Conservation (phyloP, 495 filamentous ascomycete genomes). For the Podospora conica region DNA sequence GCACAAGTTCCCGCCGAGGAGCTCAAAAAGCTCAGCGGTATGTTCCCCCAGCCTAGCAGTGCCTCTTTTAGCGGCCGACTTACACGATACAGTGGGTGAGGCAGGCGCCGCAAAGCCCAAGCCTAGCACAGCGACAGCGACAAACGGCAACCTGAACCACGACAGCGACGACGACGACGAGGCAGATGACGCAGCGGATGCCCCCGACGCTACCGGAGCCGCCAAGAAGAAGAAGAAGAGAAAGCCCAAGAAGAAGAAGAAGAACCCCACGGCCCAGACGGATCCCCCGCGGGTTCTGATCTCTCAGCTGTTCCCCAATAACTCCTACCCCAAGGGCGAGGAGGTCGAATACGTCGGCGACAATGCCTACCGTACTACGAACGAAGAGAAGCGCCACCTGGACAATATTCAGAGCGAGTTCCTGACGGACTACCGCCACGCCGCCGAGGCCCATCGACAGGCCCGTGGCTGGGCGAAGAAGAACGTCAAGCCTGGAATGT, state of each 20-base stretch:
- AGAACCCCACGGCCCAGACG: constrained; percentile 65
- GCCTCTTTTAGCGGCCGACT: background rate
- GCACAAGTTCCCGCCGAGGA: constrained; percentile 37
- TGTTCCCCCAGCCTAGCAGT: constrained; percentile 7
- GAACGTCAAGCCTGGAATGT: constrained; percentile 74
- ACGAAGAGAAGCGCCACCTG: constrained; percentile 80
- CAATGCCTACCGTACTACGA: constrained; percentile 74
- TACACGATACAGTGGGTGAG: constrained; percentile 27
- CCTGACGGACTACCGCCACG: constrained; percentile 79
- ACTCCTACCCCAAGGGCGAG: constrained; percentile 71
- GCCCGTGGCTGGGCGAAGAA: constrained; percentile 77
- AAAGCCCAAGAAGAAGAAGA: constrained; percentile 81
- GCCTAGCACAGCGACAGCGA: constrained; percentile 34
- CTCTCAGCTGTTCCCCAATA: constrained; percentile 67
- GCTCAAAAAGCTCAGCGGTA: constrained; percentile 40
- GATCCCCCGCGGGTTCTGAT: constrained; percentile 70
- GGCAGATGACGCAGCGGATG: constrained; percentile 33
- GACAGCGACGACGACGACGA: constrained; percentile 65
- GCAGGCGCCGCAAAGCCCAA: constrained; percentile 45
- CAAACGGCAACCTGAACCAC: constrained; percentile 54
- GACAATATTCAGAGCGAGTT: constrained; percentile 81
- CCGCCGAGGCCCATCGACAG: constrained; percentile 82
- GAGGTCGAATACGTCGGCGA: constrained; percentile 72
- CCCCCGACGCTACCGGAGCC: constrained; percentile 34
- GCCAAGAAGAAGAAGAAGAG: constrained; percentile 69